Conservation (phyloP, 805 yeast species). For the Yarrowia sp. region DNA sequence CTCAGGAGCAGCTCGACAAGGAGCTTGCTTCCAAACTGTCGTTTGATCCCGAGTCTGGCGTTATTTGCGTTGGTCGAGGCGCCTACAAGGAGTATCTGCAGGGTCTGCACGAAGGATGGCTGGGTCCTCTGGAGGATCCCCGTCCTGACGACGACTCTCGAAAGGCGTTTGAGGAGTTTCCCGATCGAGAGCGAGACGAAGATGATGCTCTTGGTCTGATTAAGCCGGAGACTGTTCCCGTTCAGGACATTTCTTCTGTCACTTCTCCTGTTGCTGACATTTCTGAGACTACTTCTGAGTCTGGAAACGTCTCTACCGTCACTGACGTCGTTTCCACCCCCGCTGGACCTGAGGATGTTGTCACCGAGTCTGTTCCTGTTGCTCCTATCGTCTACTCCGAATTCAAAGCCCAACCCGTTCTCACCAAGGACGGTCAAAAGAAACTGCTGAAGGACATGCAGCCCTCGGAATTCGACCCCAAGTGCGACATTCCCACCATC, state of each 20-base stretch:
- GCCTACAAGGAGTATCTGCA: constrained; percentile 87
- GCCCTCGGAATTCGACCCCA: constrained; percentile 3
- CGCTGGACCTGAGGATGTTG: neutral
- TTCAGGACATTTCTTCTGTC: no score
- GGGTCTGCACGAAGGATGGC: constrained; percentile 91
- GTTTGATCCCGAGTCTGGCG: constrained; percentile 66
- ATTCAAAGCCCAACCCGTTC: no score
- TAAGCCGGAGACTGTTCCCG: neutral
- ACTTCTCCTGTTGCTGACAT: no score
- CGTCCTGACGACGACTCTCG: constrained; percentile 25
- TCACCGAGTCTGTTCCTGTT: neutral
- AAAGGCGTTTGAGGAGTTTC: constrained; percentile 27
- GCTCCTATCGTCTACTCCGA: no score
- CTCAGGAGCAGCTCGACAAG: constrained; percentile 35
- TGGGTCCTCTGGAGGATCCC: constrained; percentile 79
- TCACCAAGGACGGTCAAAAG: neutral
- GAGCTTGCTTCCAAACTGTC: constrained; percentile 37
- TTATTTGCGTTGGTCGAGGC: constrained; percentile 91
- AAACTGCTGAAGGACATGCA: neutral
- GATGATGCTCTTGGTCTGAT: constrained; percentile 28
- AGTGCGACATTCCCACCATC: constrained; percentile 32
- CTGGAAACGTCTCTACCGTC: neutral
- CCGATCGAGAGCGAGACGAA: constrained; percentile 30
- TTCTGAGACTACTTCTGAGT: no score
- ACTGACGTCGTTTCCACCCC: neutral